Base-by-base conservation (phyloP, 768 basidiomycete genomes). In the Chlorophyllum brunneum region DNA sequence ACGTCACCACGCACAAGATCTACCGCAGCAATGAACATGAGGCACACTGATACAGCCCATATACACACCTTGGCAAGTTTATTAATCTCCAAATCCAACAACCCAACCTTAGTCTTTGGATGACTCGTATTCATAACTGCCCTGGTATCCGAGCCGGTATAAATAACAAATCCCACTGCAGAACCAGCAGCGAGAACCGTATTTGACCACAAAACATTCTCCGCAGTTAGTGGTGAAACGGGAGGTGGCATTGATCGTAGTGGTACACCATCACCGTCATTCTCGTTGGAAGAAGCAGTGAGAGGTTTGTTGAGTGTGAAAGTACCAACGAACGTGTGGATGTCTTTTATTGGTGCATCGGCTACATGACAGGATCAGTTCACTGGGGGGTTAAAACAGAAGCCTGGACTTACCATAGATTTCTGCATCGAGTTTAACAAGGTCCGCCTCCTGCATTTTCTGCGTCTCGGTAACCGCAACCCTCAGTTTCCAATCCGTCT, bases 91-190 rank as follows among this genome's bases (percentile, higher is more conserved):
- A 92, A 61, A 69, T 99, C 97, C 50, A 98, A 66, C 41, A 95
- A 63, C 2, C 97, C 97, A 40, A 91, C 81, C 67, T 99, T 99
- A 1, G 95, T 98, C 59, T 86, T 87, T 0, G 97, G 95, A 68
- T 95, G 93, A 59, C 91, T 94, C 3, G 97, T 99, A 59, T 99
- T 99, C 92, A 99, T 93, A 20, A 98, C 95, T 1, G 97, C 97
- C 50, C 97, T 77, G 5, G 95, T 98, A 67, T 99, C 95, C 0
- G 85, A 70, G 0, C 97, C 97, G 2, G 97, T 98, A 65, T 98
- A 99, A 2, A 97, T 78, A 18, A 99, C 85, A 50, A 98, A 85
- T 2, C 95, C 94, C 33, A 98, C 80, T 0, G 92, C 94, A 20
- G 86, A 86, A 1, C 95, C 97, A 0, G 97, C 92, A 16, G 97